Evolutionary conservation across 768 basidiomycete genomes (phyloP).

Genomic region (Crassisporium funariophilum): DNA sequence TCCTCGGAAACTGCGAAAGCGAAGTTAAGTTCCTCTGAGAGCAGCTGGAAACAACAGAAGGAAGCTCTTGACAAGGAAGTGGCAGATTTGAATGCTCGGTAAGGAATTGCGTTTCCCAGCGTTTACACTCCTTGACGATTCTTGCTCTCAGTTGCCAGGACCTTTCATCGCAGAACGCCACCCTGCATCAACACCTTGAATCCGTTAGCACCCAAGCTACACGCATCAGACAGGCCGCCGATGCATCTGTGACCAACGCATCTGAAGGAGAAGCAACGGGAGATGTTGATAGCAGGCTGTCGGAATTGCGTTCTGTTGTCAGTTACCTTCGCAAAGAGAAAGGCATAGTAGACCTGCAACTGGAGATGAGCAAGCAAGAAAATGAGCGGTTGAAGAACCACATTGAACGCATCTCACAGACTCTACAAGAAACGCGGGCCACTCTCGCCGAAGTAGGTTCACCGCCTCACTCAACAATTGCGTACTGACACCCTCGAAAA

Average conservation of each 20-base stretch:
- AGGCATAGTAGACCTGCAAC: slow-evolving; percentile 86
- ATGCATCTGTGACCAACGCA: slow-evolving; percentile 42
- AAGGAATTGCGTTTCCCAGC: slow-evolving; percentile 15
- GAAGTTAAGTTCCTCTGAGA: slow-evolving; percentile 70
- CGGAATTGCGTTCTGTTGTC: slow-evolving; percentile 77
- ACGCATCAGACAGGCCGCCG: slow-evolving; percentile 73
- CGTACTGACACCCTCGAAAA: slow-evolving; percentile 27
- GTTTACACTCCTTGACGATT: neutral
- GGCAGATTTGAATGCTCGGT: slow-evolving; percentile 71
- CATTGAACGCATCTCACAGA: slow-evolving; percentile 71
- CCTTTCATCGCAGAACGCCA: slow-evolving; percentile 70
- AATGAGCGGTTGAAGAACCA: slow-evolving; percentile 72
- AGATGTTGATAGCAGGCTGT: slow-evolving; percentile 62
- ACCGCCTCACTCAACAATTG: neutral
- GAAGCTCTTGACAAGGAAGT: slow-evolving; percentile 79
- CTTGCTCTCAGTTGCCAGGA: slow-evolving; percentile 60
- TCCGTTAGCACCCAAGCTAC: slow-evolving; percentile 81
- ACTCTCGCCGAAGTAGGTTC: slow-evolving; percentile 66
- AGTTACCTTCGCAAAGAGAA: slow-evolving; percentile 88
- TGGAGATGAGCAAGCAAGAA: slow-evolving; percentile 79
- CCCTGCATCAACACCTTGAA: slow-evolving; percentile 84
- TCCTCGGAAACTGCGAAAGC: slow-evolving; percentile 74
- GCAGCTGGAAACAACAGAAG: slow-evolving; percentile 81
- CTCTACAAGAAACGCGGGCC: slow-evolving; percentile 67
- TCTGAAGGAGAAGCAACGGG: slow-evolving; percentile 43